phyloP scores from a whole-genome alignment of 768 basidiomycete species.

The Phylloporus arenicola region DNA sequence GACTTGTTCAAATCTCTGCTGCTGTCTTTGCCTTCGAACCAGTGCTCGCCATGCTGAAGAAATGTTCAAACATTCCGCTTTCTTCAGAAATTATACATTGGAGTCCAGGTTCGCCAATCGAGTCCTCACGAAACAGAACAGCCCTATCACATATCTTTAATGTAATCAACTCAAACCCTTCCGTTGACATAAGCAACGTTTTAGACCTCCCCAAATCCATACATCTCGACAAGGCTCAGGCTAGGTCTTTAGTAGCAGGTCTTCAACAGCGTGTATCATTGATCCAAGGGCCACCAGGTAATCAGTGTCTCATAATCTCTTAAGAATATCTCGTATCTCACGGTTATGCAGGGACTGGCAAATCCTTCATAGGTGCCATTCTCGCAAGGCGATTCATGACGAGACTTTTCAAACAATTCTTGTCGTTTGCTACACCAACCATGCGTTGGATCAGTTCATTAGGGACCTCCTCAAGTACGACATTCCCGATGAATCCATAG shows the following conservation, averaged over 20 bases:
- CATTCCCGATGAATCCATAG: constrained; percentile 44
- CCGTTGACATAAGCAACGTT: constrained; percentile 34
- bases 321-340: neutral
- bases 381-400: constrained; percentile 52
- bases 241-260: constrained; percentile 40
- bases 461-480: constrained; percentile 53
- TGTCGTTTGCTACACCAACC: constrained; percentile 69
- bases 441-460: constrained; percentile 66
- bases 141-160: constrained; percentile 19
- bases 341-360: constrained; percentile 52
- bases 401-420: constrained; percentile 44
- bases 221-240: constrained; percentile 48
- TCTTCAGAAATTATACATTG: constrained; percentile 49
- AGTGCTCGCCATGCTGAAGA: constrained; percentile 48
- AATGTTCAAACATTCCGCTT: constrained; percentile 39
- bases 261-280: constrained; percentile 51
- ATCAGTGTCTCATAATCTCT: neutral
- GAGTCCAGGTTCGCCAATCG: constrained; percentile 25
- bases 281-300: constrained; percentile 71
- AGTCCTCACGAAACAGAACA: neutral
- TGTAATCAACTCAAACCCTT: constrained; percentile 26
- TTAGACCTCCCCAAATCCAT: constrained; percentile 36
- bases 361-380: constrained; percentile 64
- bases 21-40: constrained; percentile 60
- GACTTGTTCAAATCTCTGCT: constrained; percentile 52